phyloP scores from a whole-genome alignment of 2,329 filamentous ascomycete genomes.

The Beauveria sp. region DNA sequence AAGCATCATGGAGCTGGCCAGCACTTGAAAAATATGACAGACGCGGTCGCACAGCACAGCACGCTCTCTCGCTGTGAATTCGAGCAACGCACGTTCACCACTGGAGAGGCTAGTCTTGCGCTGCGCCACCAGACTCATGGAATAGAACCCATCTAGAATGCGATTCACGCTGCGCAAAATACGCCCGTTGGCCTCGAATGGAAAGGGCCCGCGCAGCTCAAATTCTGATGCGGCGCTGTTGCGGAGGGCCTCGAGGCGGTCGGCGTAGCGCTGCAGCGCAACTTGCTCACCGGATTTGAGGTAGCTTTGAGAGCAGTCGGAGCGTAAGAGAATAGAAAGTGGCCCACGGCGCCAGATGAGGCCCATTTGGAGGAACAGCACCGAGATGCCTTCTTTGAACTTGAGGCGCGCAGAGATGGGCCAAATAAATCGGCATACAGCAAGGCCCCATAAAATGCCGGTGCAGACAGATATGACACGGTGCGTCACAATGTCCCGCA shows the following conservation, averaged over 20 bases:
- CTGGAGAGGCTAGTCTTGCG: slow-evolving; percentile 65
- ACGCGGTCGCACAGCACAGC: slow-evolving; percentile 74
- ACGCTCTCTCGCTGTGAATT: slow-evolving; percentile 70
- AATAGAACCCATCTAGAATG: slow-evolving; percentile 82
- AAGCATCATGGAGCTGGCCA: slow-evolving; percentile 81
- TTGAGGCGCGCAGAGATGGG: slow-evolving; percentile 79
- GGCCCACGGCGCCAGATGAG: slow-evolving; percentile 90
- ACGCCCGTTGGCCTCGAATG: slow-evolving; percentile 56
- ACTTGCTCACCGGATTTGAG: slow-evolving; percentile 79
- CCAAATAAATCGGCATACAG: slow-evolving; percentile 80
- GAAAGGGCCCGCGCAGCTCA: slow-evolving; percentile 75
- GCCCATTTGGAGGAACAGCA: slow-evolving; percentile 84
- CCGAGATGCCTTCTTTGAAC: slow-evolving; percentile 73
- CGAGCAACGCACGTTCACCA: slow-evolving; percentile 69
- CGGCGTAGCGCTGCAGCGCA: slow-evolving; percentile 67
- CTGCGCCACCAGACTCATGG: slow-evolving; percentile 82
- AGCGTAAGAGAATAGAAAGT: slow-evolving; percentile 62
- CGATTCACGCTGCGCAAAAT: slow-evolving; percentile 69
- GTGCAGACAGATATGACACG: slow-evolving; percentile 73
- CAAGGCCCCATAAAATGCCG: slow-evolving; percentile 79
- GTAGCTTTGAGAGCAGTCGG: slow-evolving; percentile 52
- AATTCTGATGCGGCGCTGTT: slow-evolving; percentile 68
- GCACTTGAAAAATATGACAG: slow-evolving; percentile 71
- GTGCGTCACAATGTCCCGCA: slow-evolving; percentile 76
- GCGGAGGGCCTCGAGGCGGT: slow-evolving; percentile 62